Conservation (phyloP, 1,284 basidiomycete genomes). For the Pseudozyma sp. region DNA sequence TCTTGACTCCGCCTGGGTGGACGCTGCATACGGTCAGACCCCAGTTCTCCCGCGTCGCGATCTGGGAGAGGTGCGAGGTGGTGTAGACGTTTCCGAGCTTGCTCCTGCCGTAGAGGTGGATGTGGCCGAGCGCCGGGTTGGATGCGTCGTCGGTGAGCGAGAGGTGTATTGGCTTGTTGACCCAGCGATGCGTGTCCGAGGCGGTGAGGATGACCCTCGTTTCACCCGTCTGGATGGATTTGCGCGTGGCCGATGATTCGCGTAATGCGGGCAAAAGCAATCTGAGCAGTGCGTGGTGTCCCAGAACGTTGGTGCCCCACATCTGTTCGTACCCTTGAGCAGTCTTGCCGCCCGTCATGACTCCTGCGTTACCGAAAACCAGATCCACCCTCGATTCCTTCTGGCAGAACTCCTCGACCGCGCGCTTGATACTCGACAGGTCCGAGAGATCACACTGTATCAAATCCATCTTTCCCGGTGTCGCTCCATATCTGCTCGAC, state of each 20-base stretch:
- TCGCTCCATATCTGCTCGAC: conserved; percentile 1
- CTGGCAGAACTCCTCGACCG: conserved; percentile 26
- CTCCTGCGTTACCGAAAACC: conserved; percentile 54
- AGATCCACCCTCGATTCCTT: conserved; percentile 47
- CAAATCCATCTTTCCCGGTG: conserved; percentile 27
- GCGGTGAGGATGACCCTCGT: conserved; percentile 49
- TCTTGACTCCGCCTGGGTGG: conserved; percentile 51
- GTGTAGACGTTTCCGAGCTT: conserved; percentile 54
- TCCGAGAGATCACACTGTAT: conserved; percentile 50
- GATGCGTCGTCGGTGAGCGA: conserved; percentile 6
- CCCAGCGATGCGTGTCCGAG: conserved; percentile 42
- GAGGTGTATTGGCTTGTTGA: conserved; percentile 21
- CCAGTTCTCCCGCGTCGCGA: conserved; percentile 13
- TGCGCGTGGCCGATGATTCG: not conserved
- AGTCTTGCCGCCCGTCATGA: conserved; percentile 36
- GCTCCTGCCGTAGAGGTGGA: conserved; percentile 46
- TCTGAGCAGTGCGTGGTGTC: conserved; percentile 51
- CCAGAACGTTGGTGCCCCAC: conserved; percentile 53
- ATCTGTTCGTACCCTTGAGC: conserved; percentile 57
- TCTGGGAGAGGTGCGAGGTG: conserved; percentile 19
- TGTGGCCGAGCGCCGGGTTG: conserved; percentile 8
- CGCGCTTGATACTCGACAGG: conserved; percentile 38
- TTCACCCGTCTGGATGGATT: conserved; percentile 10
- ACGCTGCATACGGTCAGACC: conserved; percentile 44
- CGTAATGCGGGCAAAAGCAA: conserved; percentile 44